phyloP scores from a whole-genome alignment of 169 alveolate species.

The Plasmodium gallinaceum region DNA sequence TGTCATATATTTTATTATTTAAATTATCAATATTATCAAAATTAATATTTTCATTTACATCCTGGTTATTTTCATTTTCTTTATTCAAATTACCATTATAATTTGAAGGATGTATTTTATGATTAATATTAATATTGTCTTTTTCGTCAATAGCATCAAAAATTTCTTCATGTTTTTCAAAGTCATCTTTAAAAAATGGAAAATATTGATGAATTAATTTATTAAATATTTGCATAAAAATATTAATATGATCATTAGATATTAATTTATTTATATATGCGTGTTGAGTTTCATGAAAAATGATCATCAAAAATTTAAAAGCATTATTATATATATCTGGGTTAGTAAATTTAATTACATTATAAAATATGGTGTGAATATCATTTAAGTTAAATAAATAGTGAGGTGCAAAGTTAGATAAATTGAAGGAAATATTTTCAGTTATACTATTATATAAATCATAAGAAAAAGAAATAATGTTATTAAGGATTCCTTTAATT shows the following conservation, averaged over 20 bases:
- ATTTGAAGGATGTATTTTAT: not conserved
- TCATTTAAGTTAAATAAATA: conserved; percentile 93
- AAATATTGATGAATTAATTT: conserved; percentile 39
- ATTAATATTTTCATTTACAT: not conserved
- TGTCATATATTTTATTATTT: not conserved
- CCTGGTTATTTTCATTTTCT: not conserved
- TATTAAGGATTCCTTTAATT: conserved; percentile 85
- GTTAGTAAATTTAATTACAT: conserved; percentile 50
- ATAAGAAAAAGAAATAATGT: conserved; percentile 89
- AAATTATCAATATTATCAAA: not conserved
- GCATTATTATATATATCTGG: conserved; percentile 60
- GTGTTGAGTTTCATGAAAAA: conserved; percentile 73
- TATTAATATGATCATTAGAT: conserved; percentile 63
- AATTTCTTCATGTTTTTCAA: conserved; percentile 88
- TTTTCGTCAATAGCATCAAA: conserved; percentile 86
- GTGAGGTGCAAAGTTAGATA: conserved; percentile 92
- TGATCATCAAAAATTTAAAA: conserved; percentile 63
- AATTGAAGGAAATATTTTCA: conserved; percentile 73
- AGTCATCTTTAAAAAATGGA: conserved; percentile 76
- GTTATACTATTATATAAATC: conserved; percentile 86
- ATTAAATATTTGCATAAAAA: conserved; percentile 52
- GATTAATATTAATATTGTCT: conserved; percentile 50
- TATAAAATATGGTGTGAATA: conserved; percentile 75
- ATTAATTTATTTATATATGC: conserved; percentile 48
- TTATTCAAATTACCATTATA: not conserved